Conservation (phyloP, 116 monocot genomes). For the Papilionanthe hybrid region DNA sequence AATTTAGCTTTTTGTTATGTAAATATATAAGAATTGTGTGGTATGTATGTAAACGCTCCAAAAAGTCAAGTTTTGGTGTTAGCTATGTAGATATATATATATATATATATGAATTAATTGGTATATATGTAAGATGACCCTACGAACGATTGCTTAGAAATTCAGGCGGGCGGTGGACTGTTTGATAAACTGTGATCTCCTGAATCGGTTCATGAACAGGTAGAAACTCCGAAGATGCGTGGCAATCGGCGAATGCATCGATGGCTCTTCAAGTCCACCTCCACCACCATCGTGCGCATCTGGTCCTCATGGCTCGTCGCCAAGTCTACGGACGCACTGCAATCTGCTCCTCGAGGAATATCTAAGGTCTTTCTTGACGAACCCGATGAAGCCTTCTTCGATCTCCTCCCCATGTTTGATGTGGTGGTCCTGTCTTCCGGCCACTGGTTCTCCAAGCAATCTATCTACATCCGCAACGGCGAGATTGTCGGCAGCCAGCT, state of each 20-base stretch:
- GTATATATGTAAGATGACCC: too few species aligned
- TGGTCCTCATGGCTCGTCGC: constrained; percentile 50
- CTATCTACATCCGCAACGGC: constrained; percentile 21
- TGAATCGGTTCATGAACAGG: constrained; percentile 9
- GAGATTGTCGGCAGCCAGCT: constrained; percentile 22
- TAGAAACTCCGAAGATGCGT: constrained; percentile 15
- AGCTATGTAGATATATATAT: too few species aligned
- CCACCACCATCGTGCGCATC: constrained; percentile 34
- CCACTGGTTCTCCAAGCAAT: constrained; percentile 41
- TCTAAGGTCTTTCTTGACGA: constrained; percentile 29
- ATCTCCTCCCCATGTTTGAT: constrained; percentile 37
- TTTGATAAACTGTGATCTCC: too few species aligned
- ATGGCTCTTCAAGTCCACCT: constrained; percentile 40
- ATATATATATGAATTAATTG: too few species aligned
- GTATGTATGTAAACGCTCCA: too few species aligned
- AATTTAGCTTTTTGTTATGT: too few species aligned
- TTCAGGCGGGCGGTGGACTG: not conserved
- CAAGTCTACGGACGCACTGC: not conserved
- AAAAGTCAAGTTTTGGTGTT: too few species aligned
- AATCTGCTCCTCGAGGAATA: constrained; percentile 13
- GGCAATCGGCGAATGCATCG: constrained; percentile 29
- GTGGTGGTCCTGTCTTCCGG: constrained; percentile 38
- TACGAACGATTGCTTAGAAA: too few species aligned
- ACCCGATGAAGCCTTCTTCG: constrained; percentile 34
- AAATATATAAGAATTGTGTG: too few species aligned